These are phyloP conservation scores for Chlamydomonas asymmetrica DNA, from an alignment of 139 green algal species.

Conservation along the genomic window DNA sequence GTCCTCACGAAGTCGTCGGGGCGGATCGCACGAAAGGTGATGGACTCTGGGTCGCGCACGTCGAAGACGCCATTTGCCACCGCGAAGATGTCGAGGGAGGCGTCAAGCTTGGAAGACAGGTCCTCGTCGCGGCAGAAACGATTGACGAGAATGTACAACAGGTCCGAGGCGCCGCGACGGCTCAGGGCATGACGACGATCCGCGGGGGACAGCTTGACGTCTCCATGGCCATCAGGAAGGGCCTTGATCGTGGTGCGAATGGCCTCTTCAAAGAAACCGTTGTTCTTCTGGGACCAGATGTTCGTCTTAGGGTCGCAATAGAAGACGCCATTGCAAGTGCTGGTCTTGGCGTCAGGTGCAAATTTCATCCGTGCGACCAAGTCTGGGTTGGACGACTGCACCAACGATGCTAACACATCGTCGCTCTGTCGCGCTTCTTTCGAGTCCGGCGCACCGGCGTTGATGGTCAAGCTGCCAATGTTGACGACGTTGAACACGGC, in stretches of 20 bases:
- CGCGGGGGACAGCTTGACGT: background rate
- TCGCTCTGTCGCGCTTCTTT: background rate
- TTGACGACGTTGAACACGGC: constrained; percentile 1
- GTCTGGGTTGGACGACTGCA: background rate
- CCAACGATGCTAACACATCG: background rate
- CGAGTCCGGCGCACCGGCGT: background rate
- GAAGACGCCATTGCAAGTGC: background rate
- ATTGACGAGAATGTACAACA: background rate
- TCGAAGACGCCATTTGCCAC: constrained; percentile 5
- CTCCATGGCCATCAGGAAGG: background rate
- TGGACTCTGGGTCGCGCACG: background rate
- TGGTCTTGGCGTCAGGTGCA: background rate
- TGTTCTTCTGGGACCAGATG: background rate
- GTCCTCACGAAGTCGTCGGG: background rate
- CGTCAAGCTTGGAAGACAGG: background rate
- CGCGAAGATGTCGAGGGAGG: constrained; percentile 7
- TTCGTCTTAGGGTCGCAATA: constrained; percentile 3
- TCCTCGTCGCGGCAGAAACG: background rate
- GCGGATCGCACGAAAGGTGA: background rate
- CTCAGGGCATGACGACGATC: background rate
- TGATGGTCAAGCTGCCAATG: background rate
- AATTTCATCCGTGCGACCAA: background rate
- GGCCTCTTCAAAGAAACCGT: background rate
- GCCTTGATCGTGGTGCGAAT: background rate
- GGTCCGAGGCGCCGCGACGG: background rate